phyloP scores from a whole-genome alignment of 2,329 filamentous ascomycete species.

The Cladosporium sp. region DNA sequence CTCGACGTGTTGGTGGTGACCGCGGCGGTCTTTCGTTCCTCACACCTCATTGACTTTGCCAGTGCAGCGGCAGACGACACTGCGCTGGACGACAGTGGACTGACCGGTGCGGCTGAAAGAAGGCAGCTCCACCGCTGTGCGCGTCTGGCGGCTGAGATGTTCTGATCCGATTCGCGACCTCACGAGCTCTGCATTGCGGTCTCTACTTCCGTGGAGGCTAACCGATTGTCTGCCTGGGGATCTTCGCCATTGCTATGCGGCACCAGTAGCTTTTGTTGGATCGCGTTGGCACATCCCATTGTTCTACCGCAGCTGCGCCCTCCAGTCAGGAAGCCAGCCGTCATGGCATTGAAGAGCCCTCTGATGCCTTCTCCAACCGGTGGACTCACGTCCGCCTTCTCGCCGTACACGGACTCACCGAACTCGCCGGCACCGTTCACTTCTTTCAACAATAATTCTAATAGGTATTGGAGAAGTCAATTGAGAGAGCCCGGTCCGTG shows the following conservation, averaged over 20 bases:
- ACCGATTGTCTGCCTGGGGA: neutral
- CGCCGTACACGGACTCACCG: slow-evolving; percentile 47
- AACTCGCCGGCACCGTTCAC: slow-evolving; percentile 42
- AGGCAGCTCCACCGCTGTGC: neutral
- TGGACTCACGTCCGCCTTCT: slow-evolving; percentile 41
- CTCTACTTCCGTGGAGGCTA: neutral
- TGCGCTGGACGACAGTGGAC: neutral
- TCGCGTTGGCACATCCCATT: neutral
- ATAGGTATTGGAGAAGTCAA: slow-evolving; percentile 28
- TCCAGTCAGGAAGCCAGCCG: neutral
- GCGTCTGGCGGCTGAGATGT: neutral
- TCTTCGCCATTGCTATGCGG: neutral
- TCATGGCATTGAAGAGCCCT: slow-evolving; percentile 31
- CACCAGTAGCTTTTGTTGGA: neutral
- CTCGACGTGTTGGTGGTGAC: slow-evolving; percentile 3
- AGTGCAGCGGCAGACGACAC: neutral
- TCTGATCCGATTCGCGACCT: neutral
- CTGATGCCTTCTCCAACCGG: slow-evolving; percentile 39
- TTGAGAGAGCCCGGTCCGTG: neutral
- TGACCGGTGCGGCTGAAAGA: neutral
- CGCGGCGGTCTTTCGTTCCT: neutral
- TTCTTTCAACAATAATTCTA: slow-evolving; percentile 31
- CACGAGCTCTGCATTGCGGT: neutral
- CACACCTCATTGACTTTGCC: neutral
- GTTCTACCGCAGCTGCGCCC: neutral